Base-by-base conservation (phyloP, 139 green algal species). In the Coccomyxa sp. region DNA sequence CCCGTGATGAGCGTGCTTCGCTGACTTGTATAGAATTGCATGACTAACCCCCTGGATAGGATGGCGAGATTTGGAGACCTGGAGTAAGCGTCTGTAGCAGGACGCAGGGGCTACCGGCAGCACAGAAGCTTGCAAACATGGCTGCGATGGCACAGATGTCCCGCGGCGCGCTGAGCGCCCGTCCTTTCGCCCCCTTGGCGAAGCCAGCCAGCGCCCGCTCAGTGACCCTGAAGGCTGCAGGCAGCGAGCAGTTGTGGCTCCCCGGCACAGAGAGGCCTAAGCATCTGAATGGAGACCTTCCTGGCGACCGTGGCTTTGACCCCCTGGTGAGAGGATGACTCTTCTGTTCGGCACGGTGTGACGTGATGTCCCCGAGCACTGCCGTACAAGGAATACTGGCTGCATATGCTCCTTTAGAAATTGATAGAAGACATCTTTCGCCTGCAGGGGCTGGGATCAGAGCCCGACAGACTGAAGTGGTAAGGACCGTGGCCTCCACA, bases 221-320 rank as follows among this genome's bases (percentile, higher is more conserved):
- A 22, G 4, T 64, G 50, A 22, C 27, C 50, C 22, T 22, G 22
- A 64, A 22, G 18, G 50, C 50, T 22, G 50, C 50, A 31, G 18
- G 50, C 27, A 22, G 50, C 50, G n/a, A n/a, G n/a, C n/a, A n/a
- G n/a, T 22, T 79, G 34, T 85, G 81, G 81, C 73, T 82, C n/a
- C 81, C 82, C n/a, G 75, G 75, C 40, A 74, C 75, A 22, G 73
- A 80, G 34, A 40, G 39, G 18, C 82, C 82, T 35, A 38, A 55
- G 55, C 55, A 79, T 39, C 68, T 88, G 40, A 71, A 88, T 10
- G 83, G 83, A 18, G 44, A 44, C 31, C 50, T 85, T 38, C 38
- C 75, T 14, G 84, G 80, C 33, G 78, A 88, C 80, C 73, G 75
- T 64, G 84, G 84, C 27, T 89, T 85, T 76, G 84, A 85, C 74